Base-by-base conservation (phyloP, 768 basidiomycete species). In the Cystobasidium tubakii region DNA sequence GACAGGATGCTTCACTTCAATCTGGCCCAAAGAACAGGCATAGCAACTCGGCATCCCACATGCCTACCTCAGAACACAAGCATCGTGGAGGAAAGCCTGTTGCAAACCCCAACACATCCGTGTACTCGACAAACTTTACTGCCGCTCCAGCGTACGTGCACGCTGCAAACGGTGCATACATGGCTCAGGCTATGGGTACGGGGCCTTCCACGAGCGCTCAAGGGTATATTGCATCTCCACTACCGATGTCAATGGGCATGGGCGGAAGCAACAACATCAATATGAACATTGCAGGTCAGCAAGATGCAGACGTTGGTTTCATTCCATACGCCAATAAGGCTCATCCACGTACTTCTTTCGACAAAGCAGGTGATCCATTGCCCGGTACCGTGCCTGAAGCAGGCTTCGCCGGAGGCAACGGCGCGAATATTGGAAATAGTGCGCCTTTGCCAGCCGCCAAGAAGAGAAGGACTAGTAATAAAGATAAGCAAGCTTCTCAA, bases 301-400 rank as follows among this genome's bases (percentile, higher is more conserved):
- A 60, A 29, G 46, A 60, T 60, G 63, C 23, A 36, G 63, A 34
- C 29, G 21, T 34, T 39, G 27, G 43, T 29, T 55, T 60, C 21
- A 57, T 71, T 33, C 69, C 69, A 21, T 71, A 60, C 36, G 69
- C 69, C 50, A 71, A 71, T 54, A 27, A 36, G 53, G 19, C 33
- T 55, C 27, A 39, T 39, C 33, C 36, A 29, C 9, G 36, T n/a
- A 36, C 66, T 19, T 67, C 66, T 21, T 39, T 67, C 15, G 66
- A 67, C 29, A 42, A 43, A 23, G 66, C 53, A 39, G 66, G 43
- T 29, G 66, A 67, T 36, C 43, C 63, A 65, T 43, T 62, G 15
- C 57, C 34, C 21, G 27, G 15, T 23, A n/a, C 46, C 4, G 15
- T 50, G 12, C 46, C 46, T 50, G 46, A 39, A 19, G 19, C 31